Base-by-base conservation (phyloP, 1,284 basidiomycete species). In the Amylostereum chailletii region DNA sequence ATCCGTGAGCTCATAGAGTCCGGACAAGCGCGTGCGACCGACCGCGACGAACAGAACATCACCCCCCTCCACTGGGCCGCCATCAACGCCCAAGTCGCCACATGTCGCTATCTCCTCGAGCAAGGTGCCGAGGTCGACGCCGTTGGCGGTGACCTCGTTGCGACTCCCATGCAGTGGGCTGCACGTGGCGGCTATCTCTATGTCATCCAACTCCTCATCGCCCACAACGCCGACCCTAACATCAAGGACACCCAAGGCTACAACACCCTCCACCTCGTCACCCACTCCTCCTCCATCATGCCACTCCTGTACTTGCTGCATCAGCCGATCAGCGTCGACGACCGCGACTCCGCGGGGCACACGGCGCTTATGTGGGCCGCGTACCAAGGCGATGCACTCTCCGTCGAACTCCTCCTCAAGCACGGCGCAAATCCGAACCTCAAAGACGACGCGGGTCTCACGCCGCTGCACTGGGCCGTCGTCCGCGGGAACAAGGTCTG, bases 351-450 rank as follows among this genome's bases (percentile, higher is more conserved):
- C 1, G 90, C 94, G 60, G 95, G 95, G 0, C 96, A 99, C 62
- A 98, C 95, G 0, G 79, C 91, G 0, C 76, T 99, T 48, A 97
- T 98, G 91, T 99, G 96, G 96, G 96, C 96, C 2, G 92, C 94
- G 3, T 99, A 98, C 69, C 96, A 99, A 65, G 95, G 95, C 42
- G 96, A 99, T 61, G 94, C 92, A 1, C 79, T 99, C 27, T 94
- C 90, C 0, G 92, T 99, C 2, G 92, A 97, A 55, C 69, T 99
- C 34, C 69, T 99, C 19, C 76, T 99, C 47, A 81, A 86, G 50
- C 90, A 95, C 57, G 93, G 93, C 5, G 92, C 94, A 2, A 86
- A 81, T 49, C 74, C 86, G 1, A 80, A 81, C 53, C 69, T 84
- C 3, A 76, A 76, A 38, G 96, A 99, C 63, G 84, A 90, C 54